Evolutionary conservation across 345 rosid genomes (phyloP).

Genomic region (Eucalyptus polybractea): DNA sequence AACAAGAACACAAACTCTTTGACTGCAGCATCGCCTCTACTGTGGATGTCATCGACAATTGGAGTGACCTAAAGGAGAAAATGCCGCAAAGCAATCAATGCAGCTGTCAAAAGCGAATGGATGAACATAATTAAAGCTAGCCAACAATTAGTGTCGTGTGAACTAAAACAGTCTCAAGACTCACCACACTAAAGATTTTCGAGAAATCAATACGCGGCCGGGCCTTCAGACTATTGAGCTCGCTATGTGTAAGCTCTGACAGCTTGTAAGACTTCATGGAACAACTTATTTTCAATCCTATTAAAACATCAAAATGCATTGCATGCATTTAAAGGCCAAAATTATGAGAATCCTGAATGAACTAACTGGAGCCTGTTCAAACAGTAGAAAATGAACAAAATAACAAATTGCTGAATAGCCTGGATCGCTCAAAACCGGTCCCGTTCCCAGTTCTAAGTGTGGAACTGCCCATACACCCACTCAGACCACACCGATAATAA

Average conservation of each 20-base stretch:
- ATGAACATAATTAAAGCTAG: neutral
- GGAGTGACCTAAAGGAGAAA: slow-evolving; percentile 41
- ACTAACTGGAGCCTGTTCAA: no score
- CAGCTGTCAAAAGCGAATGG: neutral
- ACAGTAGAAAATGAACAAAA: neutral
- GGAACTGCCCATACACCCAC: no score
- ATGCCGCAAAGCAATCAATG: neutral
- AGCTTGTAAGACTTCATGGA: slow-evolving; percentile 78
- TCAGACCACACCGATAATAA: no score
- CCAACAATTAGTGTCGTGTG: neutral
- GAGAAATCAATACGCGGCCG: slow-evolving; percentile 87
- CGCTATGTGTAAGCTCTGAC: slow-evolving; percentile 38
- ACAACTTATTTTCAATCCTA: slow-evolving; percentile 23
- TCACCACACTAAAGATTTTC: slow-evolving; percentile 52
- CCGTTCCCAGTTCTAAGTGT: no score
- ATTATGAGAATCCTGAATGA: neutral
- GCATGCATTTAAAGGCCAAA: neutral
- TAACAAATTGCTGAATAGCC: neutral
- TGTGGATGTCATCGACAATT: slow-evolving; percentile 66
- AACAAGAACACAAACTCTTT: slow-evolving; percentile 37
- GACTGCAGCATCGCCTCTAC: slow-evolving; percentile 74
- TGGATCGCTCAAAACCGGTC: no score
- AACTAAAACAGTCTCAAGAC: neutral
- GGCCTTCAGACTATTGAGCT: slow-evolving; percentile 55
- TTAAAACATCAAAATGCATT: neutral